Conservation (phyloP, 305 asterid species). For the Fraxinus nigra region DNA sequence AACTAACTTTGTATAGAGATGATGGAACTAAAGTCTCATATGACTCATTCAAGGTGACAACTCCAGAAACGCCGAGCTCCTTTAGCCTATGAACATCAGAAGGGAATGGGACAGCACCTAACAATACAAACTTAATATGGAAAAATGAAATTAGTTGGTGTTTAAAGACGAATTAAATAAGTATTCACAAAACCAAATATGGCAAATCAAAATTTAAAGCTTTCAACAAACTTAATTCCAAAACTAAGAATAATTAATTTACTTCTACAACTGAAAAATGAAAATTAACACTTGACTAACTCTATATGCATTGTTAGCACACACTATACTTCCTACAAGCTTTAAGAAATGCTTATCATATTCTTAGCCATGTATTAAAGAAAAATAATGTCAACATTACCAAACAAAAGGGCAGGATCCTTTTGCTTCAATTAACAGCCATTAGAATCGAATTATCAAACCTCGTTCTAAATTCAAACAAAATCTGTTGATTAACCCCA, state of each 20-base stretch:
- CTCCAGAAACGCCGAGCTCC: constrained; percentile 58
- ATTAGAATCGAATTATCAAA: not conserved
- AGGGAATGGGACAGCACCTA: constrained; percentile 73
- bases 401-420: not conserved
- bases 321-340: not conserved
- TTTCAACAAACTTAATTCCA: constrained; percentile 5
- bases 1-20: constrained; percentile 51
- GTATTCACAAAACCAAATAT: constrained; percentile 4
- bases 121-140: constrained; percentile 46
- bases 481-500: not conserved
- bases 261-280: not conserved
- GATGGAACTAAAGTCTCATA: constrained; percentile 66
- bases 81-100: constrained; percentile 51
- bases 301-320: not conserved
- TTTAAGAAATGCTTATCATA: not conserved
- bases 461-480: not conserved
- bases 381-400: not conserved
- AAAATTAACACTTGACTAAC: not conserved
- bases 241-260: not conserved
- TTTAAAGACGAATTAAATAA: not conserved
- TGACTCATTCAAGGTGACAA: constrained; percentile 63
- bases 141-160: not conserved
- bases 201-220: not conserved
- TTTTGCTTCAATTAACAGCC: not conserved
- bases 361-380: not conserved